Evolutionary conservation across 2,329 filamentous ascomycete genomes (phyloP), one percentile per base, ranked within the genome.

Genomic region (Talaromyces piceae): DNA sequence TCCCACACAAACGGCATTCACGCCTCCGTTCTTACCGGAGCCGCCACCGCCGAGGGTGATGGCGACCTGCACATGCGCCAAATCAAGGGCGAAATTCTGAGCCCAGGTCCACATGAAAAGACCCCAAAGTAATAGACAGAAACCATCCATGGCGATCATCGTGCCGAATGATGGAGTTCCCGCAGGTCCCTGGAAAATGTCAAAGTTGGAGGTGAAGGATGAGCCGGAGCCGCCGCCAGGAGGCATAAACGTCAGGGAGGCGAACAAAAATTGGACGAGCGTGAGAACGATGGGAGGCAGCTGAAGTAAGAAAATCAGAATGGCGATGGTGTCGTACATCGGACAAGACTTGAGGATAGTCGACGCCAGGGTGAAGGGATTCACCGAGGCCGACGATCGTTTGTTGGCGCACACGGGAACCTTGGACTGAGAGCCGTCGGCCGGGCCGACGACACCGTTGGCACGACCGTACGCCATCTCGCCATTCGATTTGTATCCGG

Each of bases 291-390:
- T 84, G 20, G 91, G 88, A 26, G 91, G 91, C 8, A 96, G 82
- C 67, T 95, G 91, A 71, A 96, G 87, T 59, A 97, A 81, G 62
- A 96, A 87, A 71, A 96, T 95, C 68, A 97, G 83, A 63, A 97
- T 95, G 66, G 91, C 90, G 71, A 96, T 88, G 55, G 91, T 95
- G 73, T 97, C 91, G 73, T 89, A 87, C 65, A 95, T 83, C 49
- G 91, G 91, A 63, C 91, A 91, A 48, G 90, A 89, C 63, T 83
- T 84, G 67, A 97, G 81, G 61, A 97, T 91, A 50, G 90, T 95
- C 59, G 88, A 81, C 57, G 87, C 86, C 58, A 94, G 77, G 61
- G 87, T 84, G 59, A 95, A 73, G 45, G 87, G 82, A 53, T 86
- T 86, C 50, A 83, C 82, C 59, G 83, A 83, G 26, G 65, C 60